Conservation (phyloP, 305 asterid genomes). For the Nicotiana rustica region DNA sequence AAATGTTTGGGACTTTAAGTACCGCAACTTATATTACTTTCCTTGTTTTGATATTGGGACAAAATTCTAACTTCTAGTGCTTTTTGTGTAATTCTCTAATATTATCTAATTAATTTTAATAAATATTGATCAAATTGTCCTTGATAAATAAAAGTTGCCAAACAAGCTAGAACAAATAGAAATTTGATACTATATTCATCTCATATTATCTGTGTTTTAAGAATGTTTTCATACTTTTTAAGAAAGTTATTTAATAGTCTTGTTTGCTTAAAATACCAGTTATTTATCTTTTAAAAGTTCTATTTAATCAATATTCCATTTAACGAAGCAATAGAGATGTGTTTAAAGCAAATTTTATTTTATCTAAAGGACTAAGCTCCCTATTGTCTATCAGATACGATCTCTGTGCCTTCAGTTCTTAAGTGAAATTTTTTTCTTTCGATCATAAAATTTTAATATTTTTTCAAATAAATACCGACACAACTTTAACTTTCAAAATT, state of each 20-base stretch:
- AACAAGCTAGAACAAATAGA: background rate
- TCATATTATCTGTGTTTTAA: background rate
- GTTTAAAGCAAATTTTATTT: no score
- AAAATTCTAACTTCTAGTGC: background rate
- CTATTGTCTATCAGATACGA: no score
- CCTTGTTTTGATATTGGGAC: background rate
- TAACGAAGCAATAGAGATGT: no score
- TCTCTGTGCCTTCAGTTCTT: no score
- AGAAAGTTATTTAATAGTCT: background rate
- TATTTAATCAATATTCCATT: no score
- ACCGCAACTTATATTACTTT: background rate
- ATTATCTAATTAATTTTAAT: background rate
- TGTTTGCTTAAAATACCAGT: no score
- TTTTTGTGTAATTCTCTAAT: background rate
- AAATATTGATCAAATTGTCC: background rate
- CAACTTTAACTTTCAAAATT: no score
- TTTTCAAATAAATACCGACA: no score
- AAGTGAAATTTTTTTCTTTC: no score
- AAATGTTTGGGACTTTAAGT: background rate
- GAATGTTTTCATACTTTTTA: background rate
- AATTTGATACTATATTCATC: background rate
- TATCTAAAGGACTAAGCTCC: no score
- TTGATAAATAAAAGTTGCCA: background rate
- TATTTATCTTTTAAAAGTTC: no score
- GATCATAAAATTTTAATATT: no score